phyloP scores from a whole-genome alignment of 2,329 filamentous ascomycete genomes.

The Exophiala sp. region DNA sequence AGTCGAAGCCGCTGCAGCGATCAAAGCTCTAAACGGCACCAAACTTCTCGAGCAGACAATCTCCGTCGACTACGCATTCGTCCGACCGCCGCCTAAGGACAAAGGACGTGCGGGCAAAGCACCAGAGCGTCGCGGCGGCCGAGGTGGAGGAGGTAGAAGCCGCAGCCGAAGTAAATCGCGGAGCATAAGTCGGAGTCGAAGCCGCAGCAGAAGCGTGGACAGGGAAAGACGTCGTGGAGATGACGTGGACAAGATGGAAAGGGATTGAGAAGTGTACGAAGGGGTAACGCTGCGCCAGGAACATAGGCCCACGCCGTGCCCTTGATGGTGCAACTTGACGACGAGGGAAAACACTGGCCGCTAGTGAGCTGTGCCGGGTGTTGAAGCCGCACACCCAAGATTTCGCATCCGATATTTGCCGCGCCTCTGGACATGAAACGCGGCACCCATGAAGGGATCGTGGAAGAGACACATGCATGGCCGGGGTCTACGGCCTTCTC shows the following conservation, averaged over 20 bases:
- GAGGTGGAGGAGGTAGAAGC: conserved; percentile 41
- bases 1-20: conserved; percentile 57
- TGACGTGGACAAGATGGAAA: conserved; percentile 24
- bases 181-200: conserved; percentile 29
- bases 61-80: conserved; percentile 60
- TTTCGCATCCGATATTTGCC: too few relatives aligned
- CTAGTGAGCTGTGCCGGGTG: too few relatives aligned
- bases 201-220: conserved; percentile 9
- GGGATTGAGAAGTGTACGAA: conserved; percentile 10
- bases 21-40: conserved; percentile 54
- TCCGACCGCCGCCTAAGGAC: conserved; percentile 53
- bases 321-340: too few relatives aligned
- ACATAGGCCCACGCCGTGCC: too few relatives aligned
- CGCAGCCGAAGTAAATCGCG: conserved; percentile 41
- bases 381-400: too few relatives aligned
- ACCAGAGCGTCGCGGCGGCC: conserved; percentile 15
- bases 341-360: too few relatives aligned
- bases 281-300: background rate
- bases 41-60: conserved; percentile 63
- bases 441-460: too few relatives aligned
- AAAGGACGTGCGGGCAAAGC: conserved; percentile 36
- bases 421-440: too few relatives aligned
- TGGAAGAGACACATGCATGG: too few relatives aligned
- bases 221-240: background rate
- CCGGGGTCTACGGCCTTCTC: too few relatives aligned